Evolutionary conservation across 352 stramenopile species (phyloP).

Genomic region (Pythium sukuiense): DNA sequence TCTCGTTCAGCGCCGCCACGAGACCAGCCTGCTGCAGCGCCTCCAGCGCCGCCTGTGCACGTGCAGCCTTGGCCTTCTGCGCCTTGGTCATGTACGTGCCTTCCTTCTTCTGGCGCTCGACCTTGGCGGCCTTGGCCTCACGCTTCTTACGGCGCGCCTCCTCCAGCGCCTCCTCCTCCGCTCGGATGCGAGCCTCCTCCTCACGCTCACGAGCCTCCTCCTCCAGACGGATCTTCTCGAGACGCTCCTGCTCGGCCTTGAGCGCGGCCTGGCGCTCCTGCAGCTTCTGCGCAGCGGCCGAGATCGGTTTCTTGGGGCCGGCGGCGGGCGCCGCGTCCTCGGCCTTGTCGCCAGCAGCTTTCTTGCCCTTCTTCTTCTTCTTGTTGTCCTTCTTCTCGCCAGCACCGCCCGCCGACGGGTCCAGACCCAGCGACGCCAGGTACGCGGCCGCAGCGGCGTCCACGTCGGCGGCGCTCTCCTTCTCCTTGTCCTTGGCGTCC

Average conservation of each 20-base stretch:
- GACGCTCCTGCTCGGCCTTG: conserved; percentile 72
- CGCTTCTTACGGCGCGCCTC: conserved; percentile 85
- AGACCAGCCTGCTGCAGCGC: conserved; percentile 93
- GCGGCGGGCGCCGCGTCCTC: conserved; percentile 13
- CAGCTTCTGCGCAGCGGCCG: conserved; percentile 66
- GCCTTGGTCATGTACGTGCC: conserved; percentile 99
- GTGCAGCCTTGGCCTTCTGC: conserved; percentile 93
- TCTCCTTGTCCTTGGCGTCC: conserved; percentile 15
- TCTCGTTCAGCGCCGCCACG: conserved; percentile 44
- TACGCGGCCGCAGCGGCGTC: conserved; percentile 75
- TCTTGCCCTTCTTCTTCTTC: conserved; percentile 72
- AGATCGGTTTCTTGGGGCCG: conserved; percentile 69
- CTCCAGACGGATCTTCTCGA: conserved; percentile 57
- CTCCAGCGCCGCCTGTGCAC: conserved; percentile 88
- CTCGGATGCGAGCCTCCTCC: conserved; percentile 51
- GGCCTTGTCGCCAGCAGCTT: conserved; percentile 42
- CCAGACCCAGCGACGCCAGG: conserved; percentile 72
- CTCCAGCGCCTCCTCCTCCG: conserved; percentile 43
- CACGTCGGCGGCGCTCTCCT: conserved; percentile 35
- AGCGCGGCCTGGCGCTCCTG: conserved; percentile 73
- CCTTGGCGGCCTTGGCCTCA: conserved; percentile 82
- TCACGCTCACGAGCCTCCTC: conserved; percentile 65
- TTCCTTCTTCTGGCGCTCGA: conserved; percentile 94
- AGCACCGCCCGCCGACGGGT: conserved; percentile 53
- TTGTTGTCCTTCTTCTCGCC: conserved; percentile 88